Base-by-base conservation (phyloP, 2,329 filamentous ascomycete species). In the Colletotrichum sp. region DNA sequence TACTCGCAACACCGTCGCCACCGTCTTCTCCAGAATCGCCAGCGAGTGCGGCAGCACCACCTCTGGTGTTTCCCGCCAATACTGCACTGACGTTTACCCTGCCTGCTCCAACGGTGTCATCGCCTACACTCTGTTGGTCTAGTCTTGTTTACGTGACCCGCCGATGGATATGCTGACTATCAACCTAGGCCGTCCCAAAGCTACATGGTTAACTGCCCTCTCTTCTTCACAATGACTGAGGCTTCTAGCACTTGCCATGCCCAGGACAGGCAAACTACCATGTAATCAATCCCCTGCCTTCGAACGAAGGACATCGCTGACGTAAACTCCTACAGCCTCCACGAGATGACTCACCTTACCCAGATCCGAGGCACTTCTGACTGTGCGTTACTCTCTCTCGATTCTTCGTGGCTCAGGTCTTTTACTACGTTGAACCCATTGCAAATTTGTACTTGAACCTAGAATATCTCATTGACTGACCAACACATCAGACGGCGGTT, bases 291-390 rank as follows among this genome's bases (percentile, higher is more conserved):
- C n/a, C 12, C 8, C 1, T 12, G 16, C 6, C 9, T 22, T 36
- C 4, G 3, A 28, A 6, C 8, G 11, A 59, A 16, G 55, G 55
- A 52, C 5, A 5, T 8, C 13, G 25, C 68, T 71, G 16, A 74
- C 59, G n/a, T 11, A 12, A 30, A 8, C 4, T 39, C 16, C 36
- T 19, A 8, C 27, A 64, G 36, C 32, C 82, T 94, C 15, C 30
- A 36, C 80, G 93, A 94, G 86, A 86, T 88, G 79, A 93, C 92
- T 9, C 93, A 94, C 80, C 78, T 89, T 86, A 89, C 22, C 84
- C 88, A 80, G 87, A 84, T 83, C 75, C 90, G 90, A 69, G 90
- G 91, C 13, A 93, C 92, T 2, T 82, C 88, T 2, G 92, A 94
- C 80, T 84, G 60, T 63, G 8, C 1, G 59, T 36, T 7, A 0